Conservation (phyloP, 331 rosid genomes). For the Malus hybrid region DNA sequence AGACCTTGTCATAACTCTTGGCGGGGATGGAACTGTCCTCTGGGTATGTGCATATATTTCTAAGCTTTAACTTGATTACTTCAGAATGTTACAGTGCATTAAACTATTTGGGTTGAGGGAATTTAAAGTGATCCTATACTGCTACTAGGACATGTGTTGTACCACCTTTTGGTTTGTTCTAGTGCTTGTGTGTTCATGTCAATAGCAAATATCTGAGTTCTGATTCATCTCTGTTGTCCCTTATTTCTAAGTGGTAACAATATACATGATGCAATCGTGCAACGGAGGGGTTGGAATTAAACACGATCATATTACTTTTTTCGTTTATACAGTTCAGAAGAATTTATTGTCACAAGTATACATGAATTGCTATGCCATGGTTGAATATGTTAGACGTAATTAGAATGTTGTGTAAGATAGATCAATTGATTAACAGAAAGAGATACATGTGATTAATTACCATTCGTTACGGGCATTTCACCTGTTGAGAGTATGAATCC, state of each 20-base stretch:
- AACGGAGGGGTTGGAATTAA: not conserved
- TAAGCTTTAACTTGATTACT: not conserved
- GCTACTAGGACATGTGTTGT: no score
- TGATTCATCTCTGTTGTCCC: not conserved
- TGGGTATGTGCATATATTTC: conserved; percentile 56
- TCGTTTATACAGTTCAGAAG: not conserved
- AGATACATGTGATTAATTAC: no score
- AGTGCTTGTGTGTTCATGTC: not conserved
- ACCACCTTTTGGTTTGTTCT: not conserved
- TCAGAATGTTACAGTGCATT: no score
- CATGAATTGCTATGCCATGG: not conserved
- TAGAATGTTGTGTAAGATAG: not conserved
- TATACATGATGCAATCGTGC: not conserved
- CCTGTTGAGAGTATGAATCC: no score
- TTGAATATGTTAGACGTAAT: not conserved
- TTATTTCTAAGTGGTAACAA: not conserved
- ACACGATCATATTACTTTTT: not conserved
- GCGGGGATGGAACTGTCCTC: conserved; percentile 96
- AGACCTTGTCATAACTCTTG: conserved; percentile 91
- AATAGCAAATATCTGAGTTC: not conserved
- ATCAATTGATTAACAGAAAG: not conserved
- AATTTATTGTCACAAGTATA: not conserved
- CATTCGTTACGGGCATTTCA: no score
- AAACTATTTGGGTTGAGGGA: no score
- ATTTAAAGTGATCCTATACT: no score